Conservation (phyloP, 2,329 filamentous ascomycete species). For the Lizonia empirigonia region DNA sequence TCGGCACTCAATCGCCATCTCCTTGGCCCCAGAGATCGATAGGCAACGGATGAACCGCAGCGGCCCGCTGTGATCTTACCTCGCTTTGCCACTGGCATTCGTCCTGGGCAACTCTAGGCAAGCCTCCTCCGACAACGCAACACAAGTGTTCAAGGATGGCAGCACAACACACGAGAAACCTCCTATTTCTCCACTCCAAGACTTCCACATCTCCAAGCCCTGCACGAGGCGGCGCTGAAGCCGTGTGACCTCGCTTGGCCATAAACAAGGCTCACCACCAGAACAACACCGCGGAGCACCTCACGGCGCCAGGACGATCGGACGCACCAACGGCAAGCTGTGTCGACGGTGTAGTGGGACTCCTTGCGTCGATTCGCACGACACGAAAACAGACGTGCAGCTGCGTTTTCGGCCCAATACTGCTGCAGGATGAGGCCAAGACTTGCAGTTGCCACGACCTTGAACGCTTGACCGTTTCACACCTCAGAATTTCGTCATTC, state of each 20-base stretch:
- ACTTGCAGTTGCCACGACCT: slow-evolving; percentile 6
- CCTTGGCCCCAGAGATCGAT: background rate
- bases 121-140: slow-evolving; percentile 1
- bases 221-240: slow-evolving; percentile 12
- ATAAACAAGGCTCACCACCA: background rate
- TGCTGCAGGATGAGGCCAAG: slow-evolving; percentile 8
- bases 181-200: background rate
- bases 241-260: slow-evolving; percentile 9
- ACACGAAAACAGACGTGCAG: slow-evolving; percentile 10
- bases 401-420: slow-evolving; percentile 12
- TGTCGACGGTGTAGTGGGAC: background rate
- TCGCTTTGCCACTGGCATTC: slow-evolving; percentile 5
- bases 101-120: slow-evolving; percentile 1
- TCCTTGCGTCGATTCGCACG: slow-evolving; percentile 2
- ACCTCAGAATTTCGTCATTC: background rate
- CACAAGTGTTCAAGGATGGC: background rate
- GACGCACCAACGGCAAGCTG: slow-evolving; percentile 1
- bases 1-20: background rate
- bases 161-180: background rate
- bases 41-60: slow-evolving; percentile 1
- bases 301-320: slow-evolving; percentile 1
- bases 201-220: background rate
- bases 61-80: slow-evolving; percentile 11
- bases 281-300: background rate
- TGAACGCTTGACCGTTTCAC: background rate